A percentile compares a stretch with the other conserved stretches of the same genome.
Evolutionary conservation across 352 stramenopile species (phyloP).

Genomic region (Phytophthora tentaculata): DNA sequence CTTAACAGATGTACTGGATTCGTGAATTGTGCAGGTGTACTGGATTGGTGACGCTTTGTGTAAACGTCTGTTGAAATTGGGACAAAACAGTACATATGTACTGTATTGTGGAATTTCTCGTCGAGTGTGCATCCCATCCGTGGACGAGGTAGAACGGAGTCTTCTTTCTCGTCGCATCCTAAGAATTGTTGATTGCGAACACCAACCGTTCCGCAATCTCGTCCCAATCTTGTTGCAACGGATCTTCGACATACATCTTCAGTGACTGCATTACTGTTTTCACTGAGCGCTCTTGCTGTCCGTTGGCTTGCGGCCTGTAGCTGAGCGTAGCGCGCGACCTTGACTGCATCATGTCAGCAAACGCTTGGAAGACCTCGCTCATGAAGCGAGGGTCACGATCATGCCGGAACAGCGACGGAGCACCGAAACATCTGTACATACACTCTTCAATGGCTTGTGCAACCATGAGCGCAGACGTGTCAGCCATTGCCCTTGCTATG

Average conservation of each 20-base stretch:
- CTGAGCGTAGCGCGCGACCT: not conserved
- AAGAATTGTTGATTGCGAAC: not conserved
- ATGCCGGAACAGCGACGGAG: not conserved
- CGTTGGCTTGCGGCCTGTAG: not conserved
- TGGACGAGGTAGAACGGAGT: not conserved
- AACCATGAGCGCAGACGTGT: not conserved
- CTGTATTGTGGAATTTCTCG: too few species aligned
- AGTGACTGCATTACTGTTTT: not conserved
- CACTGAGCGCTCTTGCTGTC: not conserved
- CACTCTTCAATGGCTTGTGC: not conserved
- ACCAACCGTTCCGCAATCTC: not conserved
- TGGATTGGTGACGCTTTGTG: too few species aligned
- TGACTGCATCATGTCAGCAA: not conserved
- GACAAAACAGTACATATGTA: too few species aligned
- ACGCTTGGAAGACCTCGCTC: not conserved
- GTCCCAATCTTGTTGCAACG: not conserved
- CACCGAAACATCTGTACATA: not conserved
- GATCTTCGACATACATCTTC: not conserved
- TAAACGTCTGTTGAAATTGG: too few species aligned
- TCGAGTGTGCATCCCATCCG: not conserved
- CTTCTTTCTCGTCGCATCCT: not conserved
- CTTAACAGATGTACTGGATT: too few species aligned
- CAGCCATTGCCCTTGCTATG: not conserved
- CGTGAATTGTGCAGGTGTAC: too few species aligned
- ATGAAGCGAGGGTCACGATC: not conserved